phyloP scores from a whole-genome alignment of 83 land plant genomes.

The Larix sibirica region DNA sequence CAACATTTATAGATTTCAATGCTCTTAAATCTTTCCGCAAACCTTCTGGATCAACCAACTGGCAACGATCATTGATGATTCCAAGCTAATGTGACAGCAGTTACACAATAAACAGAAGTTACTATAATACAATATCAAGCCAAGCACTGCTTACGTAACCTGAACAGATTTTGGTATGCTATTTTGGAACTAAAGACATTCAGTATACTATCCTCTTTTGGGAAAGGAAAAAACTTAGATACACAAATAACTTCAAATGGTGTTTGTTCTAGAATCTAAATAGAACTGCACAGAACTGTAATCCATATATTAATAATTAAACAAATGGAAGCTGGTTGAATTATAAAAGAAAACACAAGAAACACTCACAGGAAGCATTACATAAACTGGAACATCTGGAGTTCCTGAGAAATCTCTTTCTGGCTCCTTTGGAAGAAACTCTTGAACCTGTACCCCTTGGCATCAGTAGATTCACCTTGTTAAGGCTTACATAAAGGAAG shows the following conservation, averaged over 20 bases:
- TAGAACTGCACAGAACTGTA: neutral
- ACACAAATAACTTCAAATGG: neutral
- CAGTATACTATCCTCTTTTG: neutral
- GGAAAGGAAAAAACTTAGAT: neutral
- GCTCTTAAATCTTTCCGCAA: conserved; percentile 59
- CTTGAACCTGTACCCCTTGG: conserved; percentile 39
- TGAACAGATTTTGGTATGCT: conserved; percentile 7
- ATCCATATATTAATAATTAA: neutral
- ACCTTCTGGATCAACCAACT: conserved; percentile 68
- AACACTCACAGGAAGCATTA: conserved; percentile 70
- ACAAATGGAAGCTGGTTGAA: neutral
- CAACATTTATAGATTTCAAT: conserved; percentile 59
- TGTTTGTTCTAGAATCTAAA: too few relatives aligned
- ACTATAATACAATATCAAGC: neutral
- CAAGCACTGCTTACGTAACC: neutral
- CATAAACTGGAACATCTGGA: conserved; percentile 63
- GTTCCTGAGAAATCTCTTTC: conserved; percentile 49
- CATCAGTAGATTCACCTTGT: neutral
- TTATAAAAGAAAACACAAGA: neutral
- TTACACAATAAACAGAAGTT: neutral
- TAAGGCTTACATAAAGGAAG: neutral
- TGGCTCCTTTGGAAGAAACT: conserved; percentile 29
- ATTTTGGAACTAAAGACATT: neutral
- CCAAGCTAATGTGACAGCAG: conserved; percentile 35
- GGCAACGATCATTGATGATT: conserved; percentile 54